Evolutionary conservation across 2,329 filamentous ascomycete genomes (phyloP), one percentile per base, ranked within the genome.

Genomic region (Monilinia fructicola): DNA sequence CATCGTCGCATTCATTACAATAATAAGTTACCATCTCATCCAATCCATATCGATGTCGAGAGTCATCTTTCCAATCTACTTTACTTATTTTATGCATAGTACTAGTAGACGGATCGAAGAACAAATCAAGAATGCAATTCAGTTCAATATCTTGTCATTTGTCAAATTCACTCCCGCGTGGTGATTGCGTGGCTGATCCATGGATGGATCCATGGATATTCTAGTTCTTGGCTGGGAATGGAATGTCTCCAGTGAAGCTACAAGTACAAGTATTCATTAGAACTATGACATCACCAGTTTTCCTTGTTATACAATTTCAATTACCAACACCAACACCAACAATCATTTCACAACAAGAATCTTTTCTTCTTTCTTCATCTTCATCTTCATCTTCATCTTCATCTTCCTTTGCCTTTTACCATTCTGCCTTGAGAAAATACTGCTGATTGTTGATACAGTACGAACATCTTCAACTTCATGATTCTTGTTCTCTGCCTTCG

Each of bases 101-200:
- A n/a, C n/a, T n/a, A n/a, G n/a, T n/a, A 48, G 46, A n/a, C 21
- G 0, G 0, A 44, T 35, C 31, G 31, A 35, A 35, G 9, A 40
- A 46, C 21, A 48, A 59, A 59, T 46, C 42, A 59, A 48, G 42
- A 59, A 35, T 48, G n/a, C n/a, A n/a, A n/a, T n/a, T n/a, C 31
- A 35, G 9, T 35, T 35, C 44, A 7, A 2, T 16, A 28, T 18
- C 21, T n/a, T 21, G 40, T 14, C 16, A 18, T 18, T 44, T 44
- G 1, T 44, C 40, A 44, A 58, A 59, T 12, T 18, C 56, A 59
- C n/a, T 59, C 7, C 42, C 42, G 26, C 56, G 35, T 23, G n/a
- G 56, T 59, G 56, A 35, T 59, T 48, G 42, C 26, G 56, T 59
- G 56, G 56, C 56, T 59, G 56, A 59, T n/a, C n/a, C n/a, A n/a